phyloP scores from a whole-genome alignment of 1,284 basidiomycete genomes.

The Mycena citricolor region DNA sequence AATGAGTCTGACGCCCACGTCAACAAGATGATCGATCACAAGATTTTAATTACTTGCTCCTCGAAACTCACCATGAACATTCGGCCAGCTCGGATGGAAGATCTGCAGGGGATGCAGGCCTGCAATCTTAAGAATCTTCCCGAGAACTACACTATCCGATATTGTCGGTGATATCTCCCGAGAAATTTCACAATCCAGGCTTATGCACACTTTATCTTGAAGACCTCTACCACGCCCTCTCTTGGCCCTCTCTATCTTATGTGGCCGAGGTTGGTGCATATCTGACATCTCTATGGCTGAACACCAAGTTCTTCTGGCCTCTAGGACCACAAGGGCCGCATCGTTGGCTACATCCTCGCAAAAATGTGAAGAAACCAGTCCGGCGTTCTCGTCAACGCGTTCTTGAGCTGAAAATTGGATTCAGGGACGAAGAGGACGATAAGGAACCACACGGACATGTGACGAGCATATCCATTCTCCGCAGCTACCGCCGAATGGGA shows the following conservation, averaged over 20 bases:
- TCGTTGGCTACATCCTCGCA: slow-evolving; percentile 96
- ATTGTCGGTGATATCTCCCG: too few species aligned
- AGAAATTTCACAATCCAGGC: slow-evolving; percentile 10
- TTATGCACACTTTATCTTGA: slow-evolving; percentile 27
- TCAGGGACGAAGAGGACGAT: slow-evolving; percentile 73
- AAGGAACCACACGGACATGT: slow-evolving; percentile 85
- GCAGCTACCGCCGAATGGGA: slow-evolving; percentile 86
- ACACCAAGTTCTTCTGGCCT: too few species aligned
- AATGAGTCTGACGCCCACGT: too few species aligned
- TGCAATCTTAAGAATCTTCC: slow-evolving; percentile 93
- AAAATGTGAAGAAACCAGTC: slow-evolving; percentile 92
- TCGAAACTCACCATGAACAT: slow-evolving; percentile 64
- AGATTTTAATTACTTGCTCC: too few species aligned
- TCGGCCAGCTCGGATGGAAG: slow-evolving; percentile 50
- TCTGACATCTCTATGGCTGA: too few species aligned
- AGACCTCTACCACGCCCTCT: slow-evolving; percentile 89
- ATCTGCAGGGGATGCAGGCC: slow-evolving; percentile 81
- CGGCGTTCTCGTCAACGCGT: slow-evolving; percentile 7
- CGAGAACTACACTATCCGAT: slow-evolving; percentile 93
- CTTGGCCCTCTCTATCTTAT: slow-evolving; percentile 96
- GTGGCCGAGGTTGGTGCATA: slow-evolving; percentile 81
- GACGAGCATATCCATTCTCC: slow-evolving; percentile 92
- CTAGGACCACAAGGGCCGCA: slow-evolving; percentile 81
- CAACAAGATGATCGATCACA: too few species aligned
- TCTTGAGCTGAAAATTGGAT: not conserved